These are phyloP conservation scores for Aotearoamyces nothofagi DNA, from an alignment of 2,329 filamentous ascomycete species.

Conservation along the genomic window DNA sequence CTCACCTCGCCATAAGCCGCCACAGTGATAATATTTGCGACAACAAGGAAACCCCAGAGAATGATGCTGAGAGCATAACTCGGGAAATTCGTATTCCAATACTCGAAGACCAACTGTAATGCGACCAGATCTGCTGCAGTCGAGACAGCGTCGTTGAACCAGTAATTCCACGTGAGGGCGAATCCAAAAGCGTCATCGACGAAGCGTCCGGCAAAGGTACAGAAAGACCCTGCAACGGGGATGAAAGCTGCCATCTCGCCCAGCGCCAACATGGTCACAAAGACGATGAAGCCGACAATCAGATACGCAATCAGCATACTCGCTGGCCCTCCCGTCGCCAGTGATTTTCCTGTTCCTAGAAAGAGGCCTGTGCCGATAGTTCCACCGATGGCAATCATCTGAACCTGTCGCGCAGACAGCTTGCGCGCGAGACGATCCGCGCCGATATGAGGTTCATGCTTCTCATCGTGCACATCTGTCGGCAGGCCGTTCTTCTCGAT, in stretches of 20 bases:
- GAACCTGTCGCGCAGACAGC: constrained; percentile 45
- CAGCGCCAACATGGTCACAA: constrained; percentile 40
- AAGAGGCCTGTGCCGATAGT: constrained; percentile 48
- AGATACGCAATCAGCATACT: constrained; percentile 41
- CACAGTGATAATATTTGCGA: constrained; percentile 35
- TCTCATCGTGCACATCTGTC: background rate
- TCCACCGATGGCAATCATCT: constrained; percentile 50
- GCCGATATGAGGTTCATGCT: constrained; percentile 5
- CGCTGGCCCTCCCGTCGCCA: constrained; percentile 43
- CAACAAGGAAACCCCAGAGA: constrained; percentile 39
- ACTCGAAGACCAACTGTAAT: constrained; percentile 40
- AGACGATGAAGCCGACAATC: constrained; percentile 40
- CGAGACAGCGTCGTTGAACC: constrained; percentile 50
- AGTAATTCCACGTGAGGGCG: constrained; percentile 42
- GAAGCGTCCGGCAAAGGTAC: constrained; percentile 37
- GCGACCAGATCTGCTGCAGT: constrained; percentile 45
- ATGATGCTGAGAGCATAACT: constrained; percentile 48
- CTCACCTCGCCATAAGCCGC: constrained; percentile 36
- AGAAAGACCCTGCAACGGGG: constrained; percentile 37
- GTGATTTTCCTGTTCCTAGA: constrained; percentile 42
- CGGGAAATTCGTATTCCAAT: constrained; percentile 47
- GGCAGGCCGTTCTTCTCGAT: background rate
- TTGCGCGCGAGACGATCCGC: constrained; percentile 36
- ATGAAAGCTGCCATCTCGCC: constrained; percentile 46
- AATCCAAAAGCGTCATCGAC: constrained; percentile 39